phyloP scores from a whole-genome alignment of 495 filamentous ascomycete species.

The Daldinia grandis region DNA sequence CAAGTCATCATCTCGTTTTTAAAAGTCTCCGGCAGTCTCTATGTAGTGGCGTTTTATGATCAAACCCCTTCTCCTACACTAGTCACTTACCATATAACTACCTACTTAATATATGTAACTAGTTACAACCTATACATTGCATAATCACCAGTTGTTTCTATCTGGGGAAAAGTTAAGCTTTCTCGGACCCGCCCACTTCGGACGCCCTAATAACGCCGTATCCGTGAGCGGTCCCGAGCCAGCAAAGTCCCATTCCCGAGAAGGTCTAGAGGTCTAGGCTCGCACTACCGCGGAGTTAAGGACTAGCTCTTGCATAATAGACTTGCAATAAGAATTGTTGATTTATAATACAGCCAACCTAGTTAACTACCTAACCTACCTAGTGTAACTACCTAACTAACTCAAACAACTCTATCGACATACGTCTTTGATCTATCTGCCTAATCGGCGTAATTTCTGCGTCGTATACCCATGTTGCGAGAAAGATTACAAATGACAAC shows the following conservation, averaged over 20 bases:
- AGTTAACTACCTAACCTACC: not conserved
- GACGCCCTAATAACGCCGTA: not conserved
- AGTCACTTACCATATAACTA: too few relatives aligned
- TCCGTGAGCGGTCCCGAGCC: not conserved
- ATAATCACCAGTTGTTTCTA: too few relatives aligned
- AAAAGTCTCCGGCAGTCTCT: too few relatives aligned
- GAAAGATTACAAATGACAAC: slow-evolving; percentile 29
- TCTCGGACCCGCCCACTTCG: not conserved
- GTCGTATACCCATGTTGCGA: slow-evolving; percentile 32
- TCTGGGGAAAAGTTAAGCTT: not conserved
- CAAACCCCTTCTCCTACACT: too few relatives aligned
- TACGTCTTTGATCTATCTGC: too few relatives aligned
- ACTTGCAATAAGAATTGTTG: not conserved
- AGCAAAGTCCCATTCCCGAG: not conserved
- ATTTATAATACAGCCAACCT: slow-evolving; percentile 24
- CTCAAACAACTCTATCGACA: too few relatives aligned
- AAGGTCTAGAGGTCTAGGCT: not conserved
- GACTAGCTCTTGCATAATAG: not conserved
- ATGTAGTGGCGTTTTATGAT: too few relatives aligned
- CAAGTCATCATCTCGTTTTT: not conserved
- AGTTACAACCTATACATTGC: too few relatives aligned
- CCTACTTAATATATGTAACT: too few relatives aligned
- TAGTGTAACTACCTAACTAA: not conserved
- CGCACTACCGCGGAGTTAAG: slow-evolving; percentile 28
- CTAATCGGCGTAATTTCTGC: too few relatives aligned